These are phyloP conservation scores for Usnea hakonensis DNA, from an alignment of 495 filamentous ascomycete genomes.

Conservation along the genomic window DNA sequence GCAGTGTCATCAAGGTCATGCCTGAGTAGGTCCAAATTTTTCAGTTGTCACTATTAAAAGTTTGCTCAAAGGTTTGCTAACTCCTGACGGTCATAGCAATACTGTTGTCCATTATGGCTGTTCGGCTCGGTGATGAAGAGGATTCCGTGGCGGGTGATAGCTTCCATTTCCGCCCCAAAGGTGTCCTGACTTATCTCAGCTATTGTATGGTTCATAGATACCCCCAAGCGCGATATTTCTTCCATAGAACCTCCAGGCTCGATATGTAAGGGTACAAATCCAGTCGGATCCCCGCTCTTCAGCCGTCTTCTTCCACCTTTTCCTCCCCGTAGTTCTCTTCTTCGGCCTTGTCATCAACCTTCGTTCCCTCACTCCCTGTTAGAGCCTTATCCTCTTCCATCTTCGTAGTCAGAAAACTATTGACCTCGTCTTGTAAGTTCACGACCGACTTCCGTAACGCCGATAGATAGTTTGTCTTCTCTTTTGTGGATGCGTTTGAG, in stretches of 20 bases:
- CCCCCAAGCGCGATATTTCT: conserved; percentile 2
- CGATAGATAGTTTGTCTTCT: conserved; percentile 59
- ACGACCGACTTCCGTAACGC: conserved; percentile 54
- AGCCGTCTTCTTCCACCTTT: conserved; percentile 29
- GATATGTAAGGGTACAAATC: not conserved
- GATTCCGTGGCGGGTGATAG: not conserved
- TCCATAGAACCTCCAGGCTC: not conserved
- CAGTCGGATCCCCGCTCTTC: not conserved
- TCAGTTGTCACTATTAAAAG: not conserved
- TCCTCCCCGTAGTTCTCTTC: conserved; percentile 88
- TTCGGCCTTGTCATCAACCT: conserved; percentile 53
- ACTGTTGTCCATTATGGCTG: conserved; percentile 81
- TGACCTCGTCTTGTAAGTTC: conserved; percentile 64
- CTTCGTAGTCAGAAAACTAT: conserved; percentile 69
- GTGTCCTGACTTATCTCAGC: not conserved
- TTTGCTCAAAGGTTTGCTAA: conserved; percentile 1
- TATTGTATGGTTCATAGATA: conserved; percentile 5
- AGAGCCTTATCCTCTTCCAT: conserved; percentile 82
- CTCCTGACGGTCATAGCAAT: conserved; percentile 37
- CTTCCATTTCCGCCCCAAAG: conserved; percentile 1
- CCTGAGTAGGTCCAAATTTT: conserved; percentile 47
- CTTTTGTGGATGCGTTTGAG: conserved; percentile 30
- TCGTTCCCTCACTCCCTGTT: conserved; percentile 33
- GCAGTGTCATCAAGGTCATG: conserved; percentile 74
- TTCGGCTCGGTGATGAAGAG: conserved; percentile 40